phyloP scores from a whole-genome alignment of 164 flowering plant species.

The Buxus sempervirens region DNA sequence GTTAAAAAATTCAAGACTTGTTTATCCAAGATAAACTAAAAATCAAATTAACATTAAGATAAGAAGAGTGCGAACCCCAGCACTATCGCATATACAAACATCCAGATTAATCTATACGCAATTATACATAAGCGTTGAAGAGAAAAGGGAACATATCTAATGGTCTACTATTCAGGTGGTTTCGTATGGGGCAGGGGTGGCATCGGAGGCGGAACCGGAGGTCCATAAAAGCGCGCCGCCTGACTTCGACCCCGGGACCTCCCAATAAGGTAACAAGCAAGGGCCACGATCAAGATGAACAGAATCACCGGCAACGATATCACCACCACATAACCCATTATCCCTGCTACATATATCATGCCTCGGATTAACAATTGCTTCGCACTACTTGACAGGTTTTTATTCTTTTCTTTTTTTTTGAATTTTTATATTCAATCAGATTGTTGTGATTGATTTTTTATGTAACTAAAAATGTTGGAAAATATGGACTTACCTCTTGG shows the following conservation, averaged over 20 bases:
- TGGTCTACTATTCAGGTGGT: not conserved
- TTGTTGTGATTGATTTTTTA: too few species aligned
- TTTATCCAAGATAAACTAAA: too few species aligned
- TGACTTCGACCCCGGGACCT: conserved; percentile 31
- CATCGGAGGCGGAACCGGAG: conserved; percentile 40
- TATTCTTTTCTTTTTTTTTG: too few species aligned
- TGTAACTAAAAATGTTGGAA: not conserved
- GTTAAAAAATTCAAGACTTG: too few species aligned
- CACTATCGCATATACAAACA: too few species aligned
- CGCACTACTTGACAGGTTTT: too few species aligned
- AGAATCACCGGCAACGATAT: conserved; percentile 41
- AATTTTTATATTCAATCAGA: too few species aligned
- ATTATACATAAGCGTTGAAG: not conserved
- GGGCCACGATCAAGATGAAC: conserved; percentile 34
- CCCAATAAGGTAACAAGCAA: conserved; percentile 44
- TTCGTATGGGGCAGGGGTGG: conserved; percentile 7
- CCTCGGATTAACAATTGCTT: too few species aligned
- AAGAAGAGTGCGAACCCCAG: too few species aligned
- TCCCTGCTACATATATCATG: not conserved
- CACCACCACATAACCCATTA: conserved; percentile 28
- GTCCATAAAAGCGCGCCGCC: conserved; percentile 28
- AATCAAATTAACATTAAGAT: too few species aligned
- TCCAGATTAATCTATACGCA: not conserved
- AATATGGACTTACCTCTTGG: not conserved
- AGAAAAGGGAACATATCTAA: not conserved